Base-by-base conservation (phyloP, 768 basidiomycete genomes). In the Leccinum arenicola region DNA sequence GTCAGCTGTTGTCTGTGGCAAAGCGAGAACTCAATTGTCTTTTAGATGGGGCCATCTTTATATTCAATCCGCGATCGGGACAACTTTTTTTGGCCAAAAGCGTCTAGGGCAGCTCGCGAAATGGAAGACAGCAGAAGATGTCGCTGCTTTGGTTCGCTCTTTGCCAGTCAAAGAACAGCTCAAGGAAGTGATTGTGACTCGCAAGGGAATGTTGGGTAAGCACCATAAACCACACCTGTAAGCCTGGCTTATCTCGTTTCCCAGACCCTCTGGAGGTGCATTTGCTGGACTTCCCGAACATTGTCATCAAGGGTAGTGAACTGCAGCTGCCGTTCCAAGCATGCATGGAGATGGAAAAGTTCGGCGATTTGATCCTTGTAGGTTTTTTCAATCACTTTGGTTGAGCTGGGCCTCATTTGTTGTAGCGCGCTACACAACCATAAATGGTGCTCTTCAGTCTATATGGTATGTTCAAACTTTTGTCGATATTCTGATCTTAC, bases 311-410 rank as follows among this genome's bases (percentile, higher is more conserved):
- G 78, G 97, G 97, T 58, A 95, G 92, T 64, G 97, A 99, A 73
- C 80, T 99, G 51, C 97, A 99, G 68, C 79, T 98, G 58, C 97
- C 97, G 0, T 99, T 99, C 95, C 96, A 98, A 76, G 96, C 97
- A 15, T 96, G 95, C 67, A 95, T 99, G 93, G 98, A 98, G 81
- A 95, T 98, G 89, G 97, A 99, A 83, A 98, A 98, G 76, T 98
- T 99, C 66, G 97, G 97, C 78, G 97, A 99, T 73, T 79, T 99
- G 61, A 98, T 98, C 64, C 73, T 98, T 72, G 88, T 88, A 70
- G 54, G 81, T 66, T 33, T 17, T 35, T 27, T 43, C 40, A 14
- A 23, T 55, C 8, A 9, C 15, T 15, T 19, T 3, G 23, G 7
- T 19, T 33, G n/a, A 0, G 1, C 6, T 52, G 10, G 23, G 15